Percentiles rank a stretch among this genome's conserved stretches.
Conservation (phyloP, 768 basidiomycete species). For the Lactarius deliciosus region DNA sequence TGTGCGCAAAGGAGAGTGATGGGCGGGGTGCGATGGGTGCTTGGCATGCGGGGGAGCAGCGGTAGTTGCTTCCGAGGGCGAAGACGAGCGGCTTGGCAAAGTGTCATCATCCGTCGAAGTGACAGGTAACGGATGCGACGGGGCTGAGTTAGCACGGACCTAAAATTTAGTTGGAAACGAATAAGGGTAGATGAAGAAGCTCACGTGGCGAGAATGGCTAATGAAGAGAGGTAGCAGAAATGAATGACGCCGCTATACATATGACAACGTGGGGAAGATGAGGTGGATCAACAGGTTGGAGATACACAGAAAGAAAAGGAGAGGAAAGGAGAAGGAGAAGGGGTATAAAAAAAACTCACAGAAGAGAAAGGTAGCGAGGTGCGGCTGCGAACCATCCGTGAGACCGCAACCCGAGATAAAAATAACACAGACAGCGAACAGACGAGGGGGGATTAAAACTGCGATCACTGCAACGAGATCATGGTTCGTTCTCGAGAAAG, state of each 20-base stretch:
- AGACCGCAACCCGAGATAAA: not conserved
- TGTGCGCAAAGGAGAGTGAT: not conserved
- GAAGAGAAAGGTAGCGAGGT: not conserved
- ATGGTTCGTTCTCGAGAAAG: not conserved
- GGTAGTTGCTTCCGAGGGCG: not conserved
- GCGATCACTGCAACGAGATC: not conserved
- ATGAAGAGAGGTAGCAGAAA: not conserved
- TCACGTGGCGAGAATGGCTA: conserved; percentile 11
- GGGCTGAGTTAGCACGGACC: not conserved
- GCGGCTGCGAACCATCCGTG: not conserved
- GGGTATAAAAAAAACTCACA: not conserved
- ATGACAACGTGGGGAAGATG: not conserved
- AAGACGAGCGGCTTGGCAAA: not conserved
- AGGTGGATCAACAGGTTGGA: not conserved
- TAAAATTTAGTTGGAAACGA: not conserved
- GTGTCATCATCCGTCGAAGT: not conserved
- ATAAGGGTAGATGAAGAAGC: not conserved
- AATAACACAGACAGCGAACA: not conserved
- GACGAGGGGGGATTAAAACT: not conserved
- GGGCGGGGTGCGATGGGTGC: not conserved
- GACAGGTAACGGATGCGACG: not conserved
- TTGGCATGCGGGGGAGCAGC: not conserved
- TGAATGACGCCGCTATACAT: not conserved
- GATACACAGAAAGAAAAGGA: not conserved
- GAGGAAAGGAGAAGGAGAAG: not conserved